Evolutionary conservation across 305 asterid genomes (phyloP).

Genomic region (Petunia hybrid): DNA sequence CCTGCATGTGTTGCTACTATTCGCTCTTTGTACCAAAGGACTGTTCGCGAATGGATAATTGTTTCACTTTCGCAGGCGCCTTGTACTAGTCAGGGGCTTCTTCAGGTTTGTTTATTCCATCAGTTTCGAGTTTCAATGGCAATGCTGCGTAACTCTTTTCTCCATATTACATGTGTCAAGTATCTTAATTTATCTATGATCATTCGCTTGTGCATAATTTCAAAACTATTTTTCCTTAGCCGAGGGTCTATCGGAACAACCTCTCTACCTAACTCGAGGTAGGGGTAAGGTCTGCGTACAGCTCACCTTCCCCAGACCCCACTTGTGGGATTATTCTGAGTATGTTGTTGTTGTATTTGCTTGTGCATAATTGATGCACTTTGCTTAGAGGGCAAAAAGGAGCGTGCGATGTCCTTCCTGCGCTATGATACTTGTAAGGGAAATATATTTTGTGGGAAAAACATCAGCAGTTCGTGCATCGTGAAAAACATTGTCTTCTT

Average conservation of each 20-base stretch:
- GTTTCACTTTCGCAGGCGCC: slow-evolving; percentile 98
- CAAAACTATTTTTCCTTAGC: no score
- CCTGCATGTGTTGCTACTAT: slow-evolving; percentile 93
- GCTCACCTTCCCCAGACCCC: no score
- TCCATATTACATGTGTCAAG: slow-evolving; percentile 16
- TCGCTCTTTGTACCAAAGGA: slow-evolving; percentile 91
- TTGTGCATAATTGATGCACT: slow-evolving; percentile 25
- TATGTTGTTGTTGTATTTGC: background rate
- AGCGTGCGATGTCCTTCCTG: slow-evolving; percentile 14
- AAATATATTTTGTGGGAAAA: slow-evolving; percentile 6
- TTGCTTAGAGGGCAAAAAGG: slow-evolving; percentile 23
- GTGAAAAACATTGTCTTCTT: slow-evolving; percentile 1
- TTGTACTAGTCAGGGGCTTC: slow-evolving; percentile 99
- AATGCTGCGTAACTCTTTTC: background rate
- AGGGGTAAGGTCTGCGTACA: no score
- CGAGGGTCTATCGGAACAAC: no score
- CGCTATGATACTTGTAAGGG: background rate
- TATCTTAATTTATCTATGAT: background rate
- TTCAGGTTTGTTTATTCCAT: slow-evolving; percentile 70
- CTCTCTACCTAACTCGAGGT: no score
- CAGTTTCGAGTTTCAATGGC: background rate
- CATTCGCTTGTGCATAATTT: slow-evolving; percentile 4
- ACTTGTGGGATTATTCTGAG: no score
- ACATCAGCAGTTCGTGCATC: background rate
- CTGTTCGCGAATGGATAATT: slow-evolving; percentile 94